Conservation (phyloP, 306 rosid species). For the Alnus rubra region DNA sequence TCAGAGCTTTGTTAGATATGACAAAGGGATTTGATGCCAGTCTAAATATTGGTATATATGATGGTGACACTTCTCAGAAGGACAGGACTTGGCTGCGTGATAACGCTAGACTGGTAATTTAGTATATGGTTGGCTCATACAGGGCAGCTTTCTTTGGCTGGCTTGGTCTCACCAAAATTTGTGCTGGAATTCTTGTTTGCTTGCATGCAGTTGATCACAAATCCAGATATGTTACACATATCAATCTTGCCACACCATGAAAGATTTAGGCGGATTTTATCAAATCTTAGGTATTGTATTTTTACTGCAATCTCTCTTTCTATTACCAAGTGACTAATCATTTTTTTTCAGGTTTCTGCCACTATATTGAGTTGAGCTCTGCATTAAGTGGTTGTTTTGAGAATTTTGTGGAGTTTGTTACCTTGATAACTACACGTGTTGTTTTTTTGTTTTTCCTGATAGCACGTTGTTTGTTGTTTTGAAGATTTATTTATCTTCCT, state of each 20-base stretch:
- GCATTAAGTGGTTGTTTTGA: constrained; percentile 21
- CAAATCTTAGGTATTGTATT: constrained; percentile 65
- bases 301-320: constrained; percentile 22
- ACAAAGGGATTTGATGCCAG: constrained; percentile 57
- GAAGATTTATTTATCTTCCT: constrained; percentile 27
- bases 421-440: background rate
- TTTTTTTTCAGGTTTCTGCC: background rate
- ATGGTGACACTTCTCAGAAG: constrained; percentile 77
- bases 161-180: constrained; percentile 30
- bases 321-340: background rate
- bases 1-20: constrained; percentile 68
- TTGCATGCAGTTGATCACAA: constrained; percentile 78
- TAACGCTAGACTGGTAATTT: constrained; percentile 81
- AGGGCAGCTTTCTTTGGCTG: constrained; percentile 17
- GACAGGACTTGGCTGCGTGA: constrained; percentile 69
- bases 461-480: background rate
- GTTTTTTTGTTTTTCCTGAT: constrained; percentile 6
- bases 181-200: constrained; percentile 21
- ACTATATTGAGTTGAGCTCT: constrained; percentile 10
- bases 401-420: constrained; percentile 10
- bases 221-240: constrained; percentile 96
- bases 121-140: constrained; percentile 22
- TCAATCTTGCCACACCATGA: constrained; percentile 84
- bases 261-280: constrained; percentile 72
- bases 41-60: constrained; percentile 82